Evolutionary conservation across 2,329 filamentous ascomycete species (phyloP), one percentile per base, ranked within the genome.

Genomic region (Paracoccidioides brasiliensis): DNA sequence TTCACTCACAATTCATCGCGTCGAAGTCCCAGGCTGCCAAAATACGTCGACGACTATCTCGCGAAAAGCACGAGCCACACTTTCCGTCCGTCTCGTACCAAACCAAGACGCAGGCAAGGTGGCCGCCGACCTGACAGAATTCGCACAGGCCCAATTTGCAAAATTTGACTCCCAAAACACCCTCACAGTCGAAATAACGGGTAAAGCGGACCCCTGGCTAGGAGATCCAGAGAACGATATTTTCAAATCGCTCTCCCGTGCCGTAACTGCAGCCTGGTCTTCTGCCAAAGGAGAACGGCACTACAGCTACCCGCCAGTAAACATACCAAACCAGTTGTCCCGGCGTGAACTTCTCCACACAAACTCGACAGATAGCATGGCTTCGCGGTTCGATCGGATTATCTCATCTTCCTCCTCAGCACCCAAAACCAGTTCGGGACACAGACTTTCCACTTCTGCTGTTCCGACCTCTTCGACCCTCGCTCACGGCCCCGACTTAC

Each of bases 201-300:
- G 96, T 66, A 85, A 88, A 70, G 91, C 93, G 0, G 93, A 98
- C 66, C 90, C 93, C 0, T 98, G 93, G 93, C 81, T 98, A 0
- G 91, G 93, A 12, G 89, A 96, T 63, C 90, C 89, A 3, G 83
- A 83, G 51, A 96, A 95, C 62, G 83, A 90, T 61, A 90, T 97
- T 57, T 98, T 96, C 71, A 82, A 85, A 59, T 94, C 89, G 0
- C 79, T 98, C 0, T 90, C 95, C 62, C 79, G 84, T 57, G 93
- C 90, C 0, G 85, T 97, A 52, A 81, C 90, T 64, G 81, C 86
- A 46, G 89, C 86, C 0, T 98, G 93, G 93, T 83, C 83, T 0
- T 67, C 67, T 1, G 61, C 64, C 12, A 64, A 66, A 3, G 58
- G 54, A n/a, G 58, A 55, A 33, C 66, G 64, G 14, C 64, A 67